phyloP scores from a whole-genome alignment of 768 basidiomycete species.

The Cystobasidium tubakii region DNA sequence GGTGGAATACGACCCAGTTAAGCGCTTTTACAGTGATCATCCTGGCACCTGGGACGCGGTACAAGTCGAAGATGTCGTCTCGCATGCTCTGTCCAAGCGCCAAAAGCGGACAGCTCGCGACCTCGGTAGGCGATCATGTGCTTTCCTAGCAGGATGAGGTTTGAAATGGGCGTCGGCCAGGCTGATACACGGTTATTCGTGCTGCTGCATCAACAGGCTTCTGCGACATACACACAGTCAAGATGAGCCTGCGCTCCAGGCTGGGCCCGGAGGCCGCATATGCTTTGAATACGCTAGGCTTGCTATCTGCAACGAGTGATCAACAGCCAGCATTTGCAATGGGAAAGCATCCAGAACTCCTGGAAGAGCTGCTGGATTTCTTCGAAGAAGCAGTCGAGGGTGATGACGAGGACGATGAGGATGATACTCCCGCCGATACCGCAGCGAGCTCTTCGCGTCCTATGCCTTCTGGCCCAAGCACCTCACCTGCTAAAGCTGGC shows the following conservation, averaged over 20 bases:
- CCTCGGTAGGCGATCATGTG: slow-evolving; percentile 35
- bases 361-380: slow-evolving; percentile 80
- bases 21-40: slow-evolving; percentile 24
- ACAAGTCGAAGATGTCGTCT: slow-evolving; percentile 33
- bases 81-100: slow-evolving; percentile 16
- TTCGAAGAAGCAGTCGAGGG: slow-evolving; percentile 59
- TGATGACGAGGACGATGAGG: slow-evolving; percentile 41
- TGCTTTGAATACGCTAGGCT: slow-evolving; percentile 68
- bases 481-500: slow-evolving; percentile 51
- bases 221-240: slow-evolving; percentile 77
- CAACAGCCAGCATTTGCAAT: slow-evolving; percentile 61
- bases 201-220: slow-evolving; percentile 34
- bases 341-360: slow-evolving; percentile 66
- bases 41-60: slow-evolving; percentile 36
- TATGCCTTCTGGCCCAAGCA: slow-evolving; percentile 54
- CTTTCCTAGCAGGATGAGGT: background rate
- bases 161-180: too few relatives aligned
- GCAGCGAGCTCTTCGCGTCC: background rate
- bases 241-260: slow-evolving; percentile 84
- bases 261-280: slow-evolving; percentile 79
- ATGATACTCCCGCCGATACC: background rate
- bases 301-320: background rate
- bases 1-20: slow-evolving; percentile 41
- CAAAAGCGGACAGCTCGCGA: slow-evolving; percentile 37
- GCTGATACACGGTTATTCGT: background rate